These are phyloP conservation scores for Chlorella sp. DNA, from an alignment of 139 green algal genomes.

Conservation along the genomic window DNA sequence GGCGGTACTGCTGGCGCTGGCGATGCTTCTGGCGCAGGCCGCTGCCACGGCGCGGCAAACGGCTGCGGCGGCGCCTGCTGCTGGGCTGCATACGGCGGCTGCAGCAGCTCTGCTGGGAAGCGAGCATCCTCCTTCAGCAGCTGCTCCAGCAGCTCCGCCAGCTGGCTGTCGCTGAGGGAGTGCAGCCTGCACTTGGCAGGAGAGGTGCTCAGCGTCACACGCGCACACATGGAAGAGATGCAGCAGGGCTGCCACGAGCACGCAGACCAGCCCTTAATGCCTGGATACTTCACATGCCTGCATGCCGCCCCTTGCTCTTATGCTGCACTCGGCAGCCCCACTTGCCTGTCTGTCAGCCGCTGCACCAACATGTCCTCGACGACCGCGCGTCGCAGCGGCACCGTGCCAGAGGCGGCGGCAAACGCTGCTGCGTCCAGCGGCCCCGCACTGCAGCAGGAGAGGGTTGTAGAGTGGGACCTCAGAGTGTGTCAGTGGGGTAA, in stretches of 20 bases:
- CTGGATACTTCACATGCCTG: too few species aligned
- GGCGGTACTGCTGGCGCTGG: too few species aligned
- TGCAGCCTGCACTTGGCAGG: constrained; percentile 17
- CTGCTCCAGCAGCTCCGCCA: constrained; percentile 36
- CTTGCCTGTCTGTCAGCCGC: constrained; percentile 23
- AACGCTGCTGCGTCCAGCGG: too few species aligned
- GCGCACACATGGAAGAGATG: too few species aligned
- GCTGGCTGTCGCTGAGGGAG: constrained; percentile 20
- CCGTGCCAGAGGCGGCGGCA: constrained; percentile 7
- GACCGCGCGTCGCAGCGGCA: constrained; percentile 9
- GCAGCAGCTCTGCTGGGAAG: constrained; percentile 28
- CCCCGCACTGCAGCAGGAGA: not conserved
- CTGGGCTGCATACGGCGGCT: not conserved
- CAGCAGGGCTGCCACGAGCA: not conserved
- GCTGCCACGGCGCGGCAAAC: not conserved
- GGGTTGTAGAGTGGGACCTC: not conserved
- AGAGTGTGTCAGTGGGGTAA: not conserved
- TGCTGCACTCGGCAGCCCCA: not conserved
- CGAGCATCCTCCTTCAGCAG: not conserved
- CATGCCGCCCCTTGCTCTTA: too few species aligned
- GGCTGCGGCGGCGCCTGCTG: not conserved
- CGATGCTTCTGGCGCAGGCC: not conserved
- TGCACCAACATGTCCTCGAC: constrained; percentile 38
- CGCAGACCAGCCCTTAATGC: too few species aligned
- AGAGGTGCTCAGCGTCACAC: too few species aligned